Evolutionary conservation across 495 filamentous ascomycete species (phyloP), one percentile per base, ranked within the genome.

Genomic region (Neurospora sp.): DNA sequence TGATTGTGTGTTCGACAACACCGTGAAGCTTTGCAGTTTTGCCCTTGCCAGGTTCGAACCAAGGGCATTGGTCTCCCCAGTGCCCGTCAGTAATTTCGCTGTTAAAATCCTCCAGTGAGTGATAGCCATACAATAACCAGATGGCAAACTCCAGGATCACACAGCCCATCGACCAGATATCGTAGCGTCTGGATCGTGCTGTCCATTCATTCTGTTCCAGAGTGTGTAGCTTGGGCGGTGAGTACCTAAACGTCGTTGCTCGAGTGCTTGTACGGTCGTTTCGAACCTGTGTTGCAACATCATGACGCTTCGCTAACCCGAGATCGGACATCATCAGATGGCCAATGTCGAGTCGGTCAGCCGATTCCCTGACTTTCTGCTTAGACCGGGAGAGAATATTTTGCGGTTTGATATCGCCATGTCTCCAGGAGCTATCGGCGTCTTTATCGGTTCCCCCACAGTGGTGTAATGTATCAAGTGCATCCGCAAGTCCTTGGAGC

Each of bases 131-230:
- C 0, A 83, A 72, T 28, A 83, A 40, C 81, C 82, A 83, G 28
- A 83, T 74, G 38, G 81, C 71, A 38, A 79, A 75, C 73, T 83
- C 82, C 9, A 83, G 69, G 21, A 73, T 77, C 28, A 84, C 74
- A 69, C 82, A 84, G 4, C 82, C 82, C 69, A 84, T 78, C 3
- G 81, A 81, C 82, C 82, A 84, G 11, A 83, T 80, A 43, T 83
- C 82, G 48, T 80, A 82, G 19, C 37, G 28, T 21, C 70, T 45
- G 24, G 42, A 38, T 15, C 10, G 66, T 45, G 6, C 39, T 45
- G 8, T 38, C 37, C 8, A 10, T 38, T 38, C 37, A 2, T 1
- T 0, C 36, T 37, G 0, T 37, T 37, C 36, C 36, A 37, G 36
- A 6, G 36, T 37, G 36, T 37, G 7, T 37, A 37, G 4, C 36